Conservation (phyloP, 2,329 filamentous ascomycete species). For the Xylariaceae sp. region DNA sequence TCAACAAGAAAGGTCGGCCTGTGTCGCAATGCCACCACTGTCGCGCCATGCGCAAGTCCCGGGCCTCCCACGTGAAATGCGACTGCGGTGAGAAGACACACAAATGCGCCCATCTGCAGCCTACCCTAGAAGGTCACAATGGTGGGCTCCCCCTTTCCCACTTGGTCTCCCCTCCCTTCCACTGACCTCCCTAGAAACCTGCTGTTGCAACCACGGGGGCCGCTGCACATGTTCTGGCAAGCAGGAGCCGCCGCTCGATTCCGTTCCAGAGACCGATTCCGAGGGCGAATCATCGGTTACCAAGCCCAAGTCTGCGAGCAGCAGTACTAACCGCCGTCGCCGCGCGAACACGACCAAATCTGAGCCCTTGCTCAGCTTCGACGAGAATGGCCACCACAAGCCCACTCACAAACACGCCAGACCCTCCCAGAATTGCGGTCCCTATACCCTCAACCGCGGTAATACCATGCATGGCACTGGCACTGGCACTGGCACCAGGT, state of each 20-base stretch:
- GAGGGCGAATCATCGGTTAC: constrained; percentile 43
- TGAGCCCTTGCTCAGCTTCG: constrained; percentile 55
- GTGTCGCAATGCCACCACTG: constrained; percentile 98
- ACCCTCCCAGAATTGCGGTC: constrained; percentile 57
- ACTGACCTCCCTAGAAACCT: constrained; percentile 51
- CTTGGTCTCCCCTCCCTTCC: background rate
- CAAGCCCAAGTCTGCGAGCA: constrained; percentile 39
- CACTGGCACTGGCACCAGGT: constrained; percentile 45
- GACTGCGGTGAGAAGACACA: constrained; percentile 92
- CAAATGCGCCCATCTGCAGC: constrained; percentile 59
- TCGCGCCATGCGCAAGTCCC: constrained; percentile 91
- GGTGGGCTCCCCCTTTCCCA: constrained; percentile 41
- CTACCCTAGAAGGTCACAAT: constrained; percentile 54
- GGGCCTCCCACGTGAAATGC: constrained; percentile 90
- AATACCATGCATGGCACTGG: constrained; percentile 41
- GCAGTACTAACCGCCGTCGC: constrained; percentile 42
- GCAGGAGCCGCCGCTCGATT: constrained; percentile 58
- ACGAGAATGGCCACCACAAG: constrained; percentile 62
- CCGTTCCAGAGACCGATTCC: constrained; percentile 61
- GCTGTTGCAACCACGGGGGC: constrained; percentile 66
- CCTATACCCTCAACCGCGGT: constrained; percentile 57
- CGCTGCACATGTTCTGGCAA: constrained; percentile 63
- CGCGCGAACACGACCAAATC: constrained; percentile 61
- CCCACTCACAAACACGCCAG: constrained; percentile 58
- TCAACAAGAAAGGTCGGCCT: constrained; percentile 95